A percentile compares a stretch with the other conserved stretches of the same genome.
phyloP scores from a whole-genome alignment of 148 eudicot genomes.

The Hydrangea macrophylla region DNA sequence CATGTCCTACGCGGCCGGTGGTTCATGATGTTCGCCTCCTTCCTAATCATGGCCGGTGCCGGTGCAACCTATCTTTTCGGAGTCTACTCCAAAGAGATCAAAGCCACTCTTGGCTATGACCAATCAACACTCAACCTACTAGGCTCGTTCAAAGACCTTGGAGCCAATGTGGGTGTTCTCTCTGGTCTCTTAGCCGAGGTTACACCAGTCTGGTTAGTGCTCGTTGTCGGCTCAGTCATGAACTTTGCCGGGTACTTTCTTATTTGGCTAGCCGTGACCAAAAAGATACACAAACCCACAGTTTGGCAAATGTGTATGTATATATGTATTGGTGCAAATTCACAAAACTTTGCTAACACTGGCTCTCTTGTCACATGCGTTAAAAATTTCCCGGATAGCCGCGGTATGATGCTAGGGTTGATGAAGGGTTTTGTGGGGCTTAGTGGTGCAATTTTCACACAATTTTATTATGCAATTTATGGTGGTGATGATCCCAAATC shows the following conservation, averaged over 20 bases:
- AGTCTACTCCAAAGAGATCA: background rate
- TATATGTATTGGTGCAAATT: background rate
- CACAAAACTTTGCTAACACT: background rate
- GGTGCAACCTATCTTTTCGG: background rate
- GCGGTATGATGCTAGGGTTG: background rate
- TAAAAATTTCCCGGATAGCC: background rate
- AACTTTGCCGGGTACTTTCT: background rate
- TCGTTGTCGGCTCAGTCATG: background rate
- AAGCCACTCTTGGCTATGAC: background rate
- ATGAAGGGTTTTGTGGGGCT: conserved; percentile 1
- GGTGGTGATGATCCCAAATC: conserved; percentile 14
- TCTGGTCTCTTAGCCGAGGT: background rate
- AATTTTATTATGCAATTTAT: background rate
- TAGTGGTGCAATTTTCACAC: background rate
- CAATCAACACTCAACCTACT: conserved; percentile 3
- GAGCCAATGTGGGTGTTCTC: background rate
- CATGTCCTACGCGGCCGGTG: background rate
- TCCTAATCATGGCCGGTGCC: background rate
- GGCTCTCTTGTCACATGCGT: background rate
- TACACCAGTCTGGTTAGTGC: background rate
- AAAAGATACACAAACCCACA: background rate
- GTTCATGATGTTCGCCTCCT: conserved; percentile 8
- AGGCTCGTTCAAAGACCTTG: background rate
- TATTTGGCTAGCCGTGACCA: conserved; percentile 2
- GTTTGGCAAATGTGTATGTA: conserved; percentile 1